Evolutionary conservation across 192 early-diverging fungal species (phyloP).

Genomic region (Cladochytrium replicatum): DNA sequence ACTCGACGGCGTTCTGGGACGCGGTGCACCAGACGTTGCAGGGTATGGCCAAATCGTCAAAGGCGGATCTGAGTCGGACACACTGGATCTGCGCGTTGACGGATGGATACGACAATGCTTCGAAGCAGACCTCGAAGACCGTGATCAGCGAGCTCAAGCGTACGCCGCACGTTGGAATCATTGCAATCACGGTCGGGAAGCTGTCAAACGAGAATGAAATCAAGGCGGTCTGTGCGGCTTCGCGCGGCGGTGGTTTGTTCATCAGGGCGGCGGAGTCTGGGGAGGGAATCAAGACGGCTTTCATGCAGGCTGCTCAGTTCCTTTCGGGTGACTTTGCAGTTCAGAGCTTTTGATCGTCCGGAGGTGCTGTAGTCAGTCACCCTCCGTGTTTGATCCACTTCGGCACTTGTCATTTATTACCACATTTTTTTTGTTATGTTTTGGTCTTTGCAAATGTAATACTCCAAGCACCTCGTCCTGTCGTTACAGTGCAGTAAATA

Average conservation of each 20-base stretch:
- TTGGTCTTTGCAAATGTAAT: too few species aligned
- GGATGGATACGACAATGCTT: neutral
- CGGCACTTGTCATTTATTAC: too few species aligned
- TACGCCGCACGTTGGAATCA: neutral
- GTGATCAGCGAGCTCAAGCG: neutral
- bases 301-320: too few species aligned
- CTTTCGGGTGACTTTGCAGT: too few species aligned
- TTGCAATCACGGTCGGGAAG: neutral
- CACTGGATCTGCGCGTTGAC: neutral
- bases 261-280: neutral
- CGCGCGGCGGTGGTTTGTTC: neutral
- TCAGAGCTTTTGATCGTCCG: too few species aligned
- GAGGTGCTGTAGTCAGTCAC: too few species aligned
- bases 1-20: neutral
- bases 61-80: neutral
- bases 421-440: too few species aligned
- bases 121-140: neutral
- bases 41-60: neutral
- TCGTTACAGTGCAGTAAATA: too few species aligned
- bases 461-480: too few species aligned
- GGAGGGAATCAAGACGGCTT: conserved; percentile 1
- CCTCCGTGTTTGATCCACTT: too few species aligned
- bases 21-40: neutral
- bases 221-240: neutral
- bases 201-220: neutral